These are phyloP conservation scores for Inosperma sp. DNA, from an alignment of 768 basidiomycete genomes.

Conservation along the genomic window DNA sequence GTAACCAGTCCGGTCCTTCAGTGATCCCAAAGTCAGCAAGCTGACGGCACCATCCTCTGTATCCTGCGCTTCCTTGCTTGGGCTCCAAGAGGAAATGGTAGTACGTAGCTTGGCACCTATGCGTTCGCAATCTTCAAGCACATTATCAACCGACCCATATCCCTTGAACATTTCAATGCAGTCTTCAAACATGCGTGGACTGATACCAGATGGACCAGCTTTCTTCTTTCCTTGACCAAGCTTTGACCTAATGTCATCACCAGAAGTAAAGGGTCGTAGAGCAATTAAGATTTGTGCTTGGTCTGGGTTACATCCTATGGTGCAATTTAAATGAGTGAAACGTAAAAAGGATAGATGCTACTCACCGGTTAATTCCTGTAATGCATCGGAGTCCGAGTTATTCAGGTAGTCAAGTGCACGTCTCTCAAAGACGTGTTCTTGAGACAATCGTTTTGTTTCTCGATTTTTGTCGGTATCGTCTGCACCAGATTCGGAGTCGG, in stretches of 20 bases:
- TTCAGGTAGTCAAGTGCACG: slow-evolving; percentile 70
- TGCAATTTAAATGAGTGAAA: slow-evolving; percentile 5
- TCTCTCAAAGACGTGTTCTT: slow-evolving; percentile 39
- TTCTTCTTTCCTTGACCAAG: slow-evolving; percentile 87
- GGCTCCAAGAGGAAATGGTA: slow-evolving; percentile 77
- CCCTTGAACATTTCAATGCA: slow-evolving; percentile 79
- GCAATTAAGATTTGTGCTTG: slow-evolving; percentile 78
- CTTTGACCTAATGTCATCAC: slow-evolving; percentile 70
- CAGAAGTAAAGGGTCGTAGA: slow-evolving; percentile 73
- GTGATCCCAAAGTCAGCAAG: slow-evolving; percentile 43
- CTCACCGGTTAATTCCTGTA: slow-evolving; percentile 75
- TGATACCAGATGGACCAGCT: slow-evolving; percentile 75
- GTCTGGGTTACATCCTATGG: slow-evolving; percentile 66
- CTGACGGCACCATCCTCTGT: slow-evolving; percentile 60
- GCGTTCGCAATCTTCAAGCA: slow-evolving; percentile 83
- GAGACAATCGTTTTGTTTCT: slow-evolving; percentile 26
- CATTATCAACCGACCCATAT: slow-evolving; percentile 83
- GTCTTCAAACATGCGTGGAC: slow-evolving; percentile 86
- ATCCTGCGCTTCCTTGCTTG: slow-evolving; percentile 37
- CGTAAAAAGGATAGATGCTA: slow-evolving; percentile 1
- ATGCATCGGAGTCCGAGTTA: slow-evolving; percentile 50
- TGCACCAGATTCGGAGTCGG: slow-evolving; percentile 59
- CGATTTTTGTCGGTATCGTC: slow-evolving; percentile 40
- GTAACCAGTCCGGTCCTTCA: slow-evolving; percentile 49
- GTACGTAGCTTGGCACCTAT: slow-evolving; percentile 72